Conservation (phyloP, 345 rosid species). For the Salix exigua region DNA sequence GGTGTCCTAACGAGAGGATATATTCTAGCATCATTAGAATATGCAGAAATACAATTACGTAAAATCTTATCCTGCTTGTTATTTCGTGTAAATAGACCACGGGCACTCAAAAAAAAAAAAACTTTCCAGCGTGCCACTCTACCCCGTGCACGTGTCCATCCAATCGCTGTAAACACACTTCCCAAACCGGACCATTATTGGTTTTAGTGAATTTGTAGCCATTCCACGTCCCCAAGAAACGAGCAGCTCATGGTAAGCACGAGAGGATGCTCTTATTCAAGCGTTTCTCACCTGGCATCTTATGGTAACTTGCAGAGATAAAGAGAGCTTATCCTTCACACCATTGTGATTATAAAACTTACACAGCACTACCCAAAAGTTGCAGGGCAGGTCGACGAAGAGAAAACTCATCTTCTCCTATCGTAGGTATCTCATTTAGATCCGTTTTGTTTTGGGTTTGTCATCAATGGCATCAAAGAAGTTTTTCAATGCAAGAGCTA, state of each 20-base stretch:
- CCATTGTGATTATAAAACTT: slow-evolving; percentile 21
- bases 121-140: slow-evolving; percentile 14
- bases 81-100: too few relatives aligned
- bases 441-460: too few relatives aligned
- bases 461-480: slow-evolving; percentile 57
- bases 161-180: not conserved
- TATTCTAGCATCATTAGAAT: not conserved
- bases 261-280: slow-evolving; percentile 3
- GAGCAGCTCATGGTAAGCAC: not conserved
- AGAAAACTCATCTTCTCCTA: not conserved
- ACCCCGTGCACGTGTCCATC: not conserved
- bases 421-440: not conserved
- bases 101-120: not conserved
- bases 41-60: too few relatives aligned
- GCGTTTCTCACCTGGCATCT: not conserved
- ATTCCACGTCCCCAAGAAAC: not conserved
- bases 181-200: not conserved
- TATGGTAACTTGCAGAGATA: not conserved
- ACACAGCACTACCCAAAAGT: not conserved
- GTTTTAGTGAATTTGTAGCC: not conserved
- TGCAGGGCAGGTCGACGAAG: not conserved
- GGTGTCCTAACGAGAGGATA: slow-evolving; percentile 15
- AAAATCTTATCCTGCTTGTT: too few relatives aligned
- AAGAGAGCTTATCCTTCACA: slow-evolving; percentile 36
- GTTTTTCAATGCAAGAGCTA: slow-evolving; percentile 35